Evolutionary conservation across 2,329 filamentous ascomycete species (phyloP).

Genomic region (Pleochaeta shiraiana): DNA sequence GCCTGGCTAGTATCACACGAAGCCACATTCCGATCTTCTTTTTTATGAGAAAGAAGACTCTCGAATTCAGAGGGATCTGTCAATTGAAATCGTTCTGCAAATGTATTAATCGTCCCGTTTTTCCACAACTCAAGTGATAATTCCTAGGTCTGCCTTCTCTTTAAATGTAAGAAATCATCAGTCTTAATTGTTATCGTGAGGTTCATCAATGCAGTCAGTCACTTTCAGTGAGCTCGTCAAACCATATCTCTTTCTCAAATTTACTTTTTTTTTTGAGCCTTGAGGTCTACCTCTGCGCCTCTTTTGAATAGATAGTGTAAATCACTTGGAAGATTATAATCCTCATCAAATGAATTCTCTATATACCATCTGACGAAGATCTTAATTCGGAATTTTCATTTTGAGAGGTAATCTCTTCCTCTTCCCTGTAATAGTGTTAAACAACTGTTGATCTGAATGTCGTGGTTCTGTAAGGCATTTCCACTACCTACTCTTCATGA

Average conservation of each 20-base stretch:
- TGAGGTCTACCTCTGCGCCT: neutral
- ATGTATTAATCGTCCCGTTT: neutral
- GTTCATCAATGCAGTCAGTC: neutral
- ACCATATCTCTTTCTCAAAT: neutral
- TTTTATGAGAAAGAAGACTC: too few species aligned
- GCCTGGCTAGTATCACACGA: too few species aligned
- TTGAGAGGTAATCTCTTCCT: neutral
- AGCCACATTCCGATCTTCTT: too few species aligned
- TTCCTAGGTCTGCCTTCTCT: neutral
- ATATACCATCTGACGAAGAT: too few species aligned
- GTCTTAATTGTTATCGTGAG: too few species aligned
- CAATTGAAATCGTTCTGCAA: neutral
- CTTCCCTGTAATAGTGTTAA: neutral
- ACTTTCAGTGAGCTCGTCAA: neutral
- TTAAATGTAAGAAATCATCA: neutral
- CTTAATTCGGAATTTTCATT: neutral
- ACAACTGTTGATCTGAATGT: neutral
- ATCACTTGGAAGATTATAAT: too few species aligned
- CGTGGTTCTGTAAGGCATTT: neutral
- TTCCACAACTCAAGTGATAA: neutral
- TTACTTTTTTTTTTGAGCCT: neutral
- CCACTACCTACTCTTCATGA: conserved; percentile 1
- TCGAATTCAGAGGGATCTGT: neutral
- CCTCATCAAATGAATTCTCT: too few species aligned
- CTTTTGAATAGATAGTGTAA: neutral